These are phyloP conservation scores for Lasiodiplodia sp. DNA, from an alignment of 2,329 filamentous ascomycete genomes.

Conservation along the genomic window DNA sequence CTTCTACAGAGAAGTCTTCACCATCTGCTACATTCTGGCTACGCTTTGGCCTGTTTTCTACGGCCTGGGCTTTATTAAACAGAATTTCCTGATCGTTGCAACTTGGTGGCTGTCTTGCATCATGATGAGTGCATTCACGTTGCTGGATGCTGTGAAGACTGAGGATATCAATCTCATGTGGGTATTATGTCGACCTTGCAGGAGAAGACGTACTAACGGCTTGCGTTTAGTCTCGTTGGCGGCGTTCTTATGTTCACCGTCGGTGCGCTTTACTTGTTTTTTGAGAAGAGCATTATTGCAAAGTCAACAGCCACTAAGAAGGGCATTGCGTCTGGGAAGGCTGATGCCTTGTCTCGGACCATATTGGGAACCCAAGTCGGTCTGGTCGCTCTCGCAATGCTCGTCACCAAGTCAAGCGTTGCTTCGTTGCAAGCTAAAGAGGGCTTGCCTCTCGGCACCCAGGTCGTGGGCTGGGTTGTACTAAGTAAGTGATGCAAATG, in stretches of 20 bases:
- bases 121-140: conserved; percentile 88
- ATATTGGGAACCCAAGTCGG: conserved; percentile 76
- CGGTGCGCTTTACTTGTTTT: conserved; percentile 79
- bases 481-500: conserved; percentile 62
- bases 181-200: conserved; percentile 49
- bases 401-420: conserved; percentile 88
- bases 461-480: conserved; percentile 83
- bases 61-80: conserved; percentile 73
- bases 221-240: conserved; percentile 69
- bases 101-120: conserved; percentile 81
- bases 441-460: conserved; percentile 86
- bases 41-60: conserved; percentile 80
- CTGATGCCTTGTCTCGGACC: conserved; percentile 61
- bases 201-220: neutral
- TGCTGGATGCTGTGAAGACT: conserved; percentile 84
- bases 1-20: conserved; percentile 87
- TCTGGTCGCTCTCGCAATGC: conserved; percentile 78
- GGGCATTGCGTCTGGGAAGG: conserved; percentile 39
- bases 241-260: conserved; percentile 79
- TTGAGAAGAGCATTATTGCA: conserved; percentile 71
- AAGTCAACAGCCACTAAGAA: conserved; percentile 46
- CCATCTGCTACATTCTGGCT: conserved; percentile 77
- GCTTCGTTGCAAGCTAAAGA: conserved; percentile 82
- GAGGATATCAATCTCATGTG: conserved; percentile 75
- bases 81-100: conserved; percentile 68